A percentile compares a stretch with the other conserved stretches of the same genome.
These are phyloP conservation scores for Russula ochroleuca DNA, from an alignment of 768 basidiomycete genomes.

Conservation along the genomic window DNA sequence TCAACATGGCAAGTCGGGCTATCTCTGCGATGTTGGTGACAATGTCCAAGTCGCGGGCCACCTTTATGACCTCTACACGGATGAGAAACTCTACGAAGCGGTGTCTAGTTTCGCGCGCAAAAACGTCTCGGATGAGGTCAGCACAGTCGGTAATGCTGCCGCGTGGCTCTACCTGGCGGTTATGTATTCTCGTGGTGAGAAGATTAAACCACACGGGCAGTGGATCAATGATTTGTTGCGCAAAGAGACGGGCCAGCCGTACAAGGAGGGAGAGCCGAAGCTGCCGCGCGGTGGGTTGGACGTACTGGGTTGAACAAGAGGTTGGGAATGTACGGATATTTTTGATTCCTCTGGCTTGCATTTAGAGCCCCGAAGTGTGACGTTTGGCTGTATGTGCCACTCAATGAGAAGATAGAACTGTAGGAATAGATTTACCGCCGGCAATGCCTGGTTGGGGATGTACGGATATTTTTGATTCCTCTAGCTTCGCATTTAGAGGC, in stretches of 20 bases:
- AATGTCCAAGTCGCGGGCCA: slow-evolving; percentile 70
- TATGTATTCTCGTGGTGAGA: slow-evolving; percentile 71
- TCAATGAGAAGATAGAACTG: neutral
- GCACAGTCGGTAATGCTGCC: slow-evolving; percentile 76
- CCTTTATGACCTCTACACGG: slow-evolving; percentile 72
- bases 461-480: no score
- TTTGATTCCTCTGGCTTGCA: neutral
- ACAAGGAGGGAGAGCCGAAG: slow-evolving; percentile 61
- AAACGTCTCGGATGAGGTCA: slow-evolving; percentile 80
- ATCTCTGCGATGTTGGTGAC: slow-evolving; percentile 73
- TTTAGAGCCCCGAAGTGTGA: slow-evolving; percentile 11
- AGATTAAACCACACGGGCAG: slow-evolving; percentile 73
- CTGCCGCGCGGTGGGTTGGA: slow-evolving; percentile 48
- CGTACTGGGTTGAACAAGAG: slow-evolving; percentile 14
- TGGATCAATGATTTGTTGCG: slow-evolving; percentile 83
- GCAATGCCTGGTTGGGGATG: no score
- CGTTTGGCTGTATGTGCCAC: slow-evolving; percentile 2
- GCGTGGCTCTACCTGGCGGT: slow-evolving; percentile 69
- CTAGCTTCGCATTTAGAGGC: no score
- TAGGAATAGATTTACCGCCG: neutral
- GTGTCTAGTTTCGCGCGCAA: slow-evolving; percentile 52
- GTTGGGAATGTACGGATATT: neutral
- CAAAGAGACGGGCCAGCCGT: slow-evolving; percentile 68
- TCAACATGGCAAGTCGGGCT: slow-evolving; percentile 83
- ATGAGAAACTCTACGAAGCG: slow-evolving; percentile 52